phyloP scores from a whole-genome alignment of 2,329 filamentous ascomycete species.

The Ophiocordyceps camponoti-floridani region DNA sequence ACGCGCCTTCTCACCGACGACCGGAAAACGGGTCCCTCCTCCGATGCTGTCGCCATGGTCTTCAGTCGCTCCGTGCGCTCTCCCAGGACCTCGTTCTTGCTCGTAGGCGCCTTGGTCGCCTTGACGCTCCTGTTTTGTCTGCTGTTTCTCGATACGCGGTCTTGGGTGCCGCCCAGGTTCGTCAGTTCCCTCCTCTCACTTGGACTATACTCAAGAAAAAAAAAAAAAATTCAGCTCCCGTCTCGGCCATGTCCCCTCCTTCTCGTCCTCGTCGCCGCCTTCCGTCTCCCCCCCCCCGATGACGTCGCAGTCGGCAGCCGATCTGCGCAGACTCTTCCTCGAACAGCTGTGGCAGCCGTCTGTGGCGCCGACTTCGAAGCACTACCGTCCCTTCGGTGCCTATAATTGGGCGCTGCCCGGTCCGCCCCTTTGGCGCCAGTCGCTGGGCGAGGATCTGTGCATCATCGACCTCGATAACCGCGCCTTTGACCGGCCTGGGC shows the following conservation, averaged over 20 bases:
- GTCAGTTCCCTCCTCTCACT: not conserved
- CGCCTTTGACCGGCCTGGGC: constrained; percentile 15
- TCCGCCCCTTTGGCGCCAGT: constrained; percentile 12
- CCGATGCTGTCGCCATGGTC: constrained; percentile 11
- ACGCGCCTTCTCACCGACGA: not conserved
- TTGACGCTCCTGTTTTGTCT: constrained; percentile 14
- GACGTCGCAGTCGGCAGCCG: not conserved
- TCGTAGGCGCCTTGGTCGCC: constrained; percentile 14
- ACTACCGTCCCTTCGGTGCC: constrained; percentile 14
- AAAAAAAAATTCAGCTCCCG: not conserved
- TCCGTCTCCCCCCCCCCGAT: not conserved
- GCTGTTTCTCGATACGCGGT: constrained; percentile 14
- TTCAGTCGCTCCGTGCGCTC: constrained; percentile 12
- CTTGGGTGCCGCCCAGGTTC: constrained; percentile 8
- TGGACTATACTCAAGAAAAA: not conserved
- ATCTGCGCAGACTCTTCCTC: constrained; percentile 14
- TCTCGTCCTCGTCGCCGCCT: not conserved
- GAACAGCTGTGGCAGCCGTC: constrained; percentile 14
- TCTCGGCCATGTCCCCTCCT: not conserved
- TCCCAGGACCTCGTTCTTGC: constrained; percentile 11
- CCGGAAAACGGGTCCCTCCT: not conserved
- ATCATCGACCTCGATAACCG: constrained; percentile 27
- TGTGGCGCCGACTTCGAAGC: constrained; percentile 8
- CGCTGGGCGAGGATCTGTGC: constrained; percentile 20
- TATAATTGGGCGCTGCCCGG: constrained; percentile 13